Percentiles rank a stretch among this genome's conserved stretches.
These are phyloP conservation scores for Ciborinia camelliae DNA, from an alignment of 2,329 filamentous ascomycete species.

Conservation along the genomic window DNA sequence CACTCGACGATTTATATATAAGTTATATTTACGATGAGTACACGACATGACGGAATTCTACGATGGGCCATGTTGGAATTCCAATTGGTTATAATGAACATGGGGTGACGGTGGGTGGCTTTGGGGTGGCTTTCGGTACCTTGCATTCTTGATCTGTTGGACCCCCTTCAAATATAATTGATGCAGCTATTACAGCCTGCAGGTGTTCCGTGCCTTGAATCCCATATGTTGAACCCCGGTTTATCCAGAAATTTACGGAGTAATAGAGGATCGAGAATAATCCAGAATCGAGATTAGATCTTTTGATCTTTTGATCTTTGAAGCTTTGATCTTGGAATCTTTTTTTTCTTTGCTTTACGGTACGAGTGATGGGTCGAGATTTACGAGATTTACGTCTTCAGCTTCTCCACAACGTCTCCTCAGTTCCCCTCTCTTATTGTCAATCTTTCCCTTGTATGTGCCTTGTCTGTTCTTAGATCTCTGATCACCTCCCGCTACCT, in stretches of 20 bases:
- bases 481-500: no score
- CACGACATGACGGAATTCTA: no score
- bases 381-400: neutral
- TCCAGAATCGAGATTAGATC: no score
- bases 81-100: neutral
- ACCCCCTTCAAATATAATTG: neutral
- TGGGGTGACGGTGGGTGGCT: no score
- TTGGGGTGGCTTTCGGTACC: slow-evolving; percentile 7
- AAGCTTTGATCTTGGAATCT: no score
- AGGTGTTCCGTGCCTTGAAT: slow-evolving; percentile 3
- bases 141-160: slow-evolving; percentile 5
- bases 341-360: no score
- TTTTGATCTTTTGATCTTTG: no score
- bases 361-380: no score
- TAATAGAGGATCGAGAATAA: no score
- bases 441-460: slow-evolving; percentile 8
- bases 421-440: neutral
- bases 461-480: slow-evolving; percentile 8
- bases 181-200: no score
- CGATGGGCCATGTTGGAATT: neutral
- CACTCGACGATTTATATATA: no score
- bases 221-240: slow-evolving; percentile 1
- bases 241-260: neutral
- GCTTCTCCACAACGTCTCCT: neutral
- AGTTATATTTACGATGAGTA: no score